Evolutionary conservation across 2,329 filamentous ascomycete genomes (phyloP).

Genomic region (Pseudogymnoascus sp.): DNA sequence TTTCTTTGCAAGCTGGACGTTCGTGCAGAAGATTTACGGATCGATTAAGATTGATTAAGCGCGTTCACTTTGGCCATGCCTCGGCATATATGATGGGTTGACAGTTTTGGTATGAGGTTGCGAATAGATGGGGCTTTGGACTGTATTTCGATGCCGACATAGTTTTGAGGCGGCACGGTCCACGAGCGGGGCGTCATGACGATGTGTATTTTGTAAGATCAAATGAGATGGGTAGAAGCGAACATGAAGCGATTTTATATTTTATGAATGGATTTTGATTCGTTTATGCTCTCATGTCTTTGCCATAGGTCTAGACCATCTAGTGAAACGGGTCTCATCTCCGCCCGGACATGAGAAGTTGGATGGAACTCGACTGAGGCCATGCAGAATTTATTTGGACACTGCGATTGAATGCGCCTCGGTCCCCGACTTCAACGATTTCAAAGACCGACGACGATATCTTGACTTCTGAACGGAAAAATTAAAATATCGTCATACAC

Average conservation of each 20-base stretch:
- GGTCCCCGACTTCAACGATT: neutral
- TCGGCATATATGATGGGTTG: neutral
- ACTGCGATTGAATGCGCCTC: neutral
- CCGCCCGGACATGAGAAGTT: neutral
- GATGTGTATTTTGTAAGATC: slow-evolving; percentile 4
- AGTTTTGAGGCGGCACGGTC: neutral
- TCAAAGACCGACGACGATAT: too few relatives aligned
- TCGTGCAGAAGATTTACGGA: slow-evolving; percentile 85
- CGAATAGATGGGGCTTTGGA: neutral
- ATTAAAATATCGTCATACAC: neutral
- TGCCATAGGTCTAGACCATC: neutral
- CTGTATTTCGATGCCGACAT: neutral
- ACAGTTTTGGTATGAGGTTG: neutral
- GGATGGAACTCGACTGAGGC: neutral
- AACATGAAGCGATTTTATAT: neutral
- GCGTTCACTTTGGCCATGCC: neutral
- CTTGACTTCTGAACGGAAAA: neutral
- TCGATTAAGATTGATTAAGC: slow-evolving; percentile 93
- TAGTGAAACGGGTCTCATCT: neutral
- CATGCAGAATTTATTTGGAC: neutral
- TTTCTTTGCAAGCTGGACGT: slow-evolving; percentile 90
- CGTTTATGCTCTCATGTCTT: neutral
- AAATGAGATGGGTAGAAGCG: neutral
- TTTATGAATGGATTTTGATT: neutral
- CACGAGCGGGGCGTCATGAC: neutral